Evolutionary conservation across 495 filamentous ascomycete genomes (phyloP).

Genomic region (Friedmanniomyces endolithicus): DNA sequence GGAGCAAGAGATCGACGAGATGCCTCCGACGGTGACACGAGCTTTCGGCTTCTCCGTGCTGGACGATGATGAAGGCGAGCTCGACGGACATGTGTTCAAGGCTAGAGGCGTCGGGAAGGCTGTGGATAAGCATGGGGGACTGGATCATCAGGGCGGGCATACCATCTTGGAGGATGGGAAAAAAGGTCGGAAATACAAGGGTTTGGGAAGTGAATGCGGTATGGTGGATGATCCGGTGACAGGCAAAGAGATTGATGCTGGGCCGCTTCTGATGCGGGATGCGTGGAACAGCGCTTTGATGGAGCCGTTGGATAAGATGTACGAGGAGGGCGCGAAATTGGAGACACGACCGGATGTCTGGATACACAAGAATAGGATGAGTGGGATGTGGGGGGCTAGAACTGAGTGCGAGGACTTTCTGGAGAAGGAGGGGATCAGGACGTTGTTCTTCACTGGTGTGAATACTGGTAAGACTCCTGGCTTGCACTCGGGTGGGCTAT

Average conservation of each 20-base stretch:
- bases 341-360: constrained; percentile 33
- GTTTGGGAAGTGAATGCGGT: constrained; percentile 37
- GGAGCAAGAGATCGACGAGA: constrained; percentile 36
- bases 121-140: constrained; percentile 25
- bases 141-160: constrained; percentile 15
- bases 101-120: neutral
- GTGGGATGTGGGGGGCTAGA: constrained; percentile 38
- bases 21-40: constrained; percentile 39
- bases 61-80: constrained; percentile 14
- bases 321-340: constrained; percentile 24
- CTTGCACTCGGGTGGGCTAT: constrained; percentile 37
- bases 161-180: constrained; percentile 23
- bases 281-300: constrained; percentile 45
- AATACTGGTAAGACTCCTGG: constrained; percentile 31
- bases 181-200: constrained; percentile 26
- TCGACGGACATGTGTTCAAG: constrained; percentile 9
- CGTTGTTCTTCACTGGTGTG: constrained; percentile 44
- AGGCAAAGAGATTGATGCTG: constrained; percentile 32
- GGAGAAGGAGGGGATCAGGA: constrained; percentile 33
- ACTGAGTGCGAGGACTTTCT: constrained; percentile 29
- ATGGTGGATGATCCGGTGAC: constrained; percentile 28
- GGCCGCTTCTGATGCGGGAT: constrained; percentile 38
- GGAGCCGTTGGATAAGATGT: constrained; percentile 33
- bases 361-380: constrained; percentile 47
- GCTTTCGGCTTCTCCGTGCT: constrained; percentile 35